These are phyloP conservation scores for Citropsis articulata DNA, from an alignment of 345 rosid genomes.

Conservation along the genomic window DNA sequence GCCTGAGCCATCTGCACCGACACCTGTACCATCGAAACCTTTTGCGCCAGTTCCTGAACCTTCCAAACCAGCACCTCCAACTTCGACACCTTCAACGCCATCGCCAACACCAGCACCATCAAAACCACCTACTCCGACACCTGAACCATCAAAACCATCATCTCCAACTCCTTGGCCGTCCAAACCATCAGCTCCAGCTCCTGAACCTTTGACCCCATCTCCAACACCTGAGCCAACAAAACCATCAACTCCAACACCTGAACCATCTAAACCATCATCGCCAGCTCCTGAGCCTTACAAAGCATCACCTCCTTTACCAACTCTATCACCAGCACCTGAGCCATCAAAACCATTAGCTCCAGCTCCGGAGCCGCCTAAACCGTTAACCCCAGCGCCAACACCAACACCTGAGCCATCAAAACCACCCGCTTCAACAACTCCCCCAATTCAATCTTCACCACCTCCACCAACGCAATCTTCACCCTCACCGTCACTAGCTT, in stretches of 20 bases:
- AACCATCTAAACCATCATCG: not conserved
- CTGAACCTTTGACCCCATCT: not conserved
- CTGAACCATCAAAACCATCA: not conserved
- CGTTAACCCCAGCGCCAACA: not conserved
- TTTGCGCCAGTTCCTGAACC: not conserved
- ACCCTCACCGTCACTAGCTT: not conserved
- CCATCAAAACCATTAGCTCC: slow-evolving; percentile 1
- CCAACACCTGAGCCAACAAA: not conserved
- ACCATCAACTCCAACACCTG: not conserved
- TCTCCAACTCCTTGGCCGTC: not conserved
- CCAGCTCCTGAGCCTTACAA: not conserved
- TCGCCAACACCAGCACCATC: not conserved
- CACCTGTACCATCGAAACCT: not conserved
- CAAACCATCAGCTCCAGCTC: not conserved
- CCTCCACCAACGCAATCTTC: not conserved
- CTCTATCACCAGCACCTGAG: not conserved
- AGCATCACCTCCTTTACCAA: not conserved
- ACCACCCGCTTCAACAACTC: not conserved
- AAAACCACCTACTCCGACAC: not conserved
- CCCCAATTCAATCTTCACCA: slow-evolving; percentile 9
- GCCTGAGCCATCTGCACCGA: not conserved
- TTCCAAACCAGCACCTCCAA: not conserved
- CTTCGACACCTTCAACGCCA: not conserved
- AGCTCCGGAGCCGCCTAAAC: slow-evolving; percentile 1
- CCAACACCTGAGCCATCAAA: not conserved